Percentiles rank a stretch among this genome's conserved stretches.
phyloP scores from a whole-genome alignment of 164 flowering plant species.

The Taxillus chinensis region DNA sequence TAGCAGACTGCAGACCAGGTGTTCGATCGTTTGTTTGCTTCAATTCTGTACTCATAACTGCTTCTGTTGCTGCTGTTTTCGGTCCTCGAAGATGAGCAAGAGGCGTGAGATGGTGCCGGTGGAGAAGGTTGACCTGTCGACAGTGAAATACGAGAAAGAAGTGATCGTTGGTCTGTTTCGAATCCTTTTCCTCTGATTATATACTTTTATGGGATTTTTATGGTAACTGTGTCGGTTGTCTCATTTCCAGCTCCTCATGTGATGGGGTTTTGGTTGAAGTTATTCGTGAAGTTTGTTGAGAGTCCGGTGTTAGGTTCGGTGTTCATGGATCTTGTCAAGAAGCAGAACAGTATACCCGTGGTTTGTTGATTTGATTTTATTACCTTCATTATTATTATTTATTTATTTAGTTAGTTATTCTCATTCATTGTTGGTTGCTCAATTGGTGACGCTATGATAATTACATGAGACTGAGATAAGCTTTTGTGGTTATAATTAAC shows the following conservation, averaged over 20 bases:
- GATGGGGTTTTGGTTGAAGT: constrained; percentile 46
- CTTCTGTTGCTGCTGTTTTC: background rate
- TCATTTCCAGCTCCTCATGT: constrained; percentile 59
- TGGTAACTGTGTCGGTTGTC: background rate
- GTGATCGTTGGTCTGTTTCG: constrained; percentile 33
- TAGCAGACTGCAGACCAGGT: background rate
- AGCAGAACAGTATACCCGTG: constrained; percentile 51
- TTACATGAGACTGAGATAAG: background rate
- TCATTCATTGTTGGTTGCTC: background rate
- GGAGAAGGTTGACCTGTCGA: constrained; percentile 43
- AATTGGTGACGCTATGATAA: background rate
- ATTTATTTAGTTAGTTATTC: background rate
- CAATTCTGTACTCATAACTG: background rate
- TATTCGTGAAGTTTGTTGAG: constrained; percentile 54
- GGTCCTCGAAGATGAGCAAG: constrained; percentile 33
- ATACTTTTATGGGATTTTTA: background rate
- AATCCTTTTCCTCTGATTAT: background rate
- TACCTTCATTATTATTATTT: background rate
- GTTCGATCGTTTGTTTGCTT: background rate
- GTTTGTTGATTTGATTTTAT: constrained; percentile 21
- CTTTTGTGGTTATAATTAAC: constrained; percentile 13
- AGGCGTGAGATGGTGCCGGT: constrained; percentile 52
- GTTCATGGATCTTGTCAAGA: constrained; percentile 39
- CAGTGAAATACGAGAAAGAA: constrained; percentile 44
- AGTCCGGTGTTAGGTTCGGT: constrained; percentile 45